phyloP scores from a whole-genome alignment of 1,284 basidiomycete species.

The Rhodotorula sp. region DNA sequence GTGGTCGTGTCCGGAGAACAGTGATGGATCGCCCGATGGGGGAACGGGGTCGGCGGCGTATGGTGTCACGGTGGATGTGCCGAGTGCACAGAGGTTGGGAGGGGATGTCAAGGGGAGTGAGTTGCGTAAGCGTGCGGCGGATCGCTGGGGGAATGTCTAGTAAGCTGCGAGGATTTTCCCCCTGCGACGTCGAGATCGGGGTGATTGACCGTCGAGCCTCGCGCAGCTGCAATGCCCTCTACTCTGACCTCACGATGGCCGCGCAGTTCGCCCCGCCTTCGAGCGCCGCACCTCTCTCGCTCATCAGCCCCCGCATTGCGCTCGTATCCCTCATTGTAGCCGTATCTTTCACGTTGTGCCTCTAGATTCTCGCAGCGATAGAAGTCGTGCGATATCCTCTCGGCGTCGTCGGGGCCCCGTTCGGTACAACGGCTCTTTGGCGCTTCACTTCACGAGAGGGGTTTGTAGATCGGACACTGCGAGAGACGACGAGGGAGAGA shows the following conservation, averaged over 20 bases:
- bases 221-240: conserved; percentile 34
- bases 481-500: too few relatives aligned
- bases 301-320: background rate
- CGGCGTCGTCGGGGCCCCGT: too few relatives aligned
- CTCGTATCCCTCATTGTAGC: background rate
- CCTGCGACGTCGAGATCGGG: too few relatives aligned
- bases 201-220: background rate
- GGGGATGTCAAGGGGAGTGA: conserved; percentile 4
- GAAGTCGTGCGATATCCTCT: background rate
- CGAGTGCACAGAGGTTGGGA: conserved; percentile 8
- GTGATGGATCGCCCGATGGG: background rate
- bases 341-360: too few relatives aligned
- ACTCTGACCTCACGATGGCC: conserved; percentile 23
- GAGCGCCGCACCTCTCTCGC: background rate
- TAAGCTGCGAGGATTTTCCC: background rate
- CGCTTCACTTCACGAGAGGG: too few relatives aligned
- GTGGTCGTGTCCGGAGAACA: conserved; percentile 41
- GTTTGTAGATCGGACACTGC: too few relatives aligned
- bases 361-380: background rate
- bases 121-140: conserved; percentile 7
- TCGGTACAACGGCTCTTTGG: too few relatives aligned
- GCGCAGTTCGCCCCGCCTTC: conserved; percentile 17
- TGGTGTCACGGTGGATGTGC: conserved; percentile 10
- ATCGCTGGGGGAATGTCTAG: conserved; percentile 36
- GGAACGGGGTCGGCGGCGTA: conserved; percentile 28